Conservation (phyloP, 768 basidiomycete species). For the Tricholoma flavovirens region DNA sequence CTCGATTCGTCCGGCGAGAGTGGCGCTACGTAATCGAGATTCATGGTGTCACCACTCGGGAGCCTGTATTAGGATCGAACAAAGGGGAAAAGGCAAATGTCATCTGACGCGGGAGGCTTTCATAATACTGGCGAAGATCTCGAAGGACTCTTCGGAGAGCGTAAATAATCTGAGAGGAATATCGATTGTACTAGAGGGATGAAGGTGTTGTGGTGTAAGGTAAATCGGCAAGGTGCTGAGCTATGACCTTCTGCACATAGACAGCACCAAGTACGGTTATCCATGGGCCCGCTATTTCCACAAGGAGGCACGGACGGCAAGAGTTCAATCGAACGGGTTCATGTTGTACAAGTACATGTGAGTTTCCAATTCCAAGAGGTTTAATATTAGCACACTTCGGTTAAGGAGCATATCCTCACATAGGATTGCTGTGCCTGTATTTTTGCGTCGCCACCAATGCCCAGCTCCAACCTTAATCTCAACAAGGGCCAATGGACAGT, state of each 20-base stretch:
- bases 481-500: neutral
- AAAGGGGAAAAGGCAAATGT: no score
- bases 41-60: no score
- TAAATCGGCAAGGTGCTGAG: constrained; percentile 13
- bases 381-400: neutral
- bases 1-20: no score
- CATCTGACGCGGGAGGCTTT: no score
- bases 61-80: no score
- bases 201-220: neutral
- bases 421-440: neutral
- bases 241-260: constrained; percentile 11
- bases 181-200: no score
- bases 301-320: constrained; percentile 10
- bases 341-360: neutral
- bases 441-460: neutral
- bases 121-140: no score
- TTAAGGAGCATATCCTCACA: neutral
- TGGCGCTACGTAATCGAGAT: no score
- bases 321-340: neutral
- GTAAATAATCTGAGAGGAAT: no score
- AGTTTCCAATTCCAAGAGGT: neutral
- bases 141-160: no score
- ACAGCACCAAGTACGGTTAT: constrained; percentile 12
- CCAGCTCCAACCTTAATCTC: neutral
- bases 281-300: constrained; percentile 14